These are phyloP conservation scores for Sclerotinia trifoliorum DNA, from an alignment of 2,329 filamentous ascomycete species.

Conservation along the genomic window DNA sequence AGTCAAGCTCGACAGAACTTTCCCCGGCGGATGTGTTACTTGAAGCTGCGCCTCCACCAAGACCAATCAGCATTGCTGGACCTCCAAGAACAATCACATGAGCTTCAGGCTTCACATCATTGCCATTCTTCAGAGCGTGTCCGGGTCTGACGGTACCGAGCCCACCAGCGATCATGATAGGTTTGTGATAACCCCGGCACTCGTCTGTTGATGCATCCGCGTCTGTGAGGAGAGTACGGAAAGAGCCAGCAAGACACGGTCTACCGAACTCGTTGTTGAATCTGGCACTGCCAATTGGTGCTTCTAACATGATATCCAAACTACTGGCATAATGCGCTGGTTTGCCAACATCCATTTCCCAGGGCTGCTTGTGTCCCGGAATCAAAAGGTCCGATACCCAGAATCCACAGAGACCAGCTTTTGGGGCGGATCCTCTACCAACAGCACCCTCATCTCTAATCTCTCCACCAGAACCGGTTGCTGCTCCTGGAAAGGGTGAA, in stretches of 20 bases:
- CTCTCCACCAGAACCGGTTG: slow-evolving; percentile 92
- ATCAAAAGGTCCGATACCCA: slow-evolving; percentile 94
- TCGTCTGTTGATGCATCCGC: slow-evolving; percentile 56
- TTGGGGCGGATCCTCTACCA: slow-evolving; percentile 86
- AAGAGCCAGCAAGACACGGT: slow-evolving; percentile 84
- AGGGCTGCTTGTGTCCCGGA: slow-evolving; percentile 76
- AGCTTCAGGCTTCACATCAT: slow-evolving; percentile 79
- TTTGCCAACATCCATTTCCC: slow-evolving; percentile 88
- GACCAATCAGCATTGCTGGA: slow-evolving; percentile 94
- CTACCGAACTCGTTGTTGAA: slow-evolving; percentile 99
- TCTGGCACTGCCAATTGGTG: slow-evolving; percentile 87
- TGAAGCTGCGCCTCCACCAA: slow-evolving; percentile 92
- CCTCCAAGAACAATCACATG: slow-evolving; percentile 91
- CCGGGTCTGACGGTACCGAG: slow-evolving; percentile 88
- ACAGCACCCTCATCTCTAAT: slow-evolving; percentile 95
- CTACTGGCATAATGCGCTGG: slow-evolving; percentile 90
- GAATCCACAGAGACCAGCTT: slow-evolving; percentile 88
- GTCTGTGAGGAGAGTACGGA: slow-evolving; percentile 80
- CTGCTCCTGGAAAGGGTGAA: slow-evolving; percentile 87
- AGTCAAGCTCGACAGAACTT: slow-evolving; percentile 88
- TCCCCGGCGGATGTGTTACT: slow-evolving; percentile 86
- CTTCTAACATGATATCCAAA: slow-evolving; percentile 96
- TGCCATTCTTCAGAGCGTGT: slow-evolving; percentile 81
- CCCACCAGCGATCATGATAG: slow-evolving; percentile 96
- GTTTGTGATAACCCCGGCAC: slow-evolving; percentile 89